Evolutionary conservation across 192 early-diverging fungal genomes (phyloP), one percentile per base, ranked within the genome.

Genomic region (Backusella australiensis): DNA sequence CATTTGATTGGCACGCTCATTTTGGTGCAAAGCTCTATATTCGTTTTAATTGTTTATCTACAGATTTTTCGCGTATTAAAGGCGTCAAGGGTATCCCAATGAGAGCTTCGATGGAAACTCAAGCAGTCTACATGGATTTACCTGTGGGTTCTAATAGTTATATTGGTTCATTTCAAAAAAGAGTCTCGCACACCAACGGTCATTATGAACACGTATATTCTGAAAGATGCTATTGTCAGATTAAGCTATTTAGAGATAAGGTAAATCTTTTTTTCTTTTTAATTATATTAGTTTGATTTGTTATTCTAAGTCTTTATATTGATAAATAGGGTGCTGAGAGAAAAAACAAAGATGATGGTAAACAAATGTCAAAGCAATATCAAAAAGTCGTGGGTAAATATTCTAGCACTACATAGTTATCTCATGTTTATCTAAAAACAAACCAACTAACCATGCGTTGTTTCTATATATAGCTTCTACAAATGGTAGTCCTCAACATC

Each of bases 51-150:
- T 93, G 91, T 74, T 79, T 94, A 19, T 94, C 93, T 5, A 94
- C 93, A 0, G 93, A 94, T 68, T 94, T 94, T 77, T 92, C 90
- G 38, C 77, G 90, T 19, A 90, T 94, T 81, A 94, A 94, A 83
- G 93, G 91, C 26, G 91, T 93, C 71, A 94, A 93, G 79, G 93
- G 93, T 0, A 91, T 93, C 39, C 91, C 91, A 21, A 80, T 94
- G 44, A 85, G 93, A 12, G 81, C 84, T 17, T 80, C 81, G 34
- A 82, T 86, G 38, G 83, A 80, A 49, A 86, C 77, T 14, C 77
- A 77, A n/a, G 17, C 77, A 42, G 77, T 79, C n/a, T 78, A 76
- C 67, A 5, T 41, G 6, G 41, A 53, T 26, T 65, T 71, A n/a
- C 72, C 49, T 36, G 3, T 49, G 38, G 29, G 21, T 29, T n/a